Base-by-base conservation (phyloP, 1,284 basidiomycete genomes). In the Cronartium quercuum region DNA sequence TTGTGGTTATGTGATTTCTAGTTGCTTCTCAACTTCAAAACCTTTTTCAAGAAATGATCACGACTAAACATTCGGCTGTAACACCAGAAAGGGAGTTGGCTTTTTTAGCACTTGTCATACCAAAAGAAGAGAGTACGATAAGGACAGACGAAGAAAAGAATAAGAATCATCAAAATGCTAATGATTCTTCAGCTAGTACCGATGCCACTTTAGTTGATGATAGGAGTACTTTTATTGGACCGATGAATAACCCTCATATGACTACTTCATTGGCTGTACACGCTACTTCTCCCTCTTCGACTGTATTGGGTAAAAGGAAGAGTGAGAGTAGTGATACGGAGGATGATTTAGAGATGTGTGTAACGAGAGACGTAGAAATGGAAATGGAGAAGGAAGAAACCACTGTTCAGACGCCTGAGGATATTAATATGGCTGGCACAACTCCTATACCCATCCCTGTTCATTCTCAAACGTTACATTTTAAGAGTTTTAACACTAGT, bases 101-200 rank as follows among this genome's bases (percentile, higher is more conserved):
- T 7, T 94, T 94, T 80, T 86, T 96, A n/a, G 93, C 93, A 0
- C 85, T 96, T 18, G 90, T 95, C 21, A 92, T 92, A 2, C 90
- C 91, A 2, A 88, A 91, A 79, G 91, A 94, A 77, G 92, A 94
- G 81, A 90, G 91, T 67, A 69, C 77, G 13, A 76, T 77, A 35
- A 63, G 65, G 3, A 24, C 47, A 21, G 51, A 57, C 1, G 38
- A 57, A 40, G 58, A 51, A 10, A 15, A 68, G 35, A 40, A 71
- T 62, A 78, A 85, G 86, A 73, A 87, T 58, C 29, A 29, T 29
- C 29, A 29, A 29, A 29, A 29, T 29, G 29, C 29, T 29, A 90
- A 89, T 4, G 90, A 89, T 78, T 87, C 88, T n/a, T 90, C 89
- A 18, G 89, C 90, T 77, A 90, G 91, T 79, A 90, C 89, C 0